Evolutionary conservation across 2,329 filamentous ascomycete genomes (phyloP).

Genomic region (Penicillium sp.): DNA sequence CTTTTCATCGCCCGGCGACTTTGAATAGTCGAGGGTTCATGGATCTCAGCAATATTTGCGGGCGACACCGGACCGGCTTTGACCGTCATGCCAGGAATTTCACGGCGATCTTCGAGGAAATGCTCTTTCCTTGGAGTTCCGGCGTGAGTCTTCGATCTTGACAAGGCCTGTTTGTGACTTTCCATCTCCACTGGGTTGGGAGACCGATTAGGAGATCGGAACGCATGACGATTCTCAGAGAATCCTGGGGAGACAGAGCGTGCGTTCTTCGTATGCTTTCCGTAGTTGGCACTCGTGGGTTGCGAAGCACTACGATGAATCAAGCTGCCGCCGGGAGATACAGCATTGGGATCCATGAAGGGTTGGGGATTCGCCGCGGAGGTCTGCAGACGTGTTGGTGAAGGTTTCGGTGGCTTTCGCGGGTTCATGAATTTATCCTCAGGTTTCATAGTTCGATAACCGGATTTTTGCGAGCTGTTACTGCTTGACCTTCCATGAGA

Average conservation of each 20-base stretch:
- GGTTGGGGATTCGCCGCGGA: conserved; percentile 36
- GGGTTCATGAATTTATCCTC: conserved; percentile 72
- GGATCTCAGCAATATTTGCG: conserved; percentile 4
- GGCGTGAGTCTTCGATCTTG: conserved; percentile 7
- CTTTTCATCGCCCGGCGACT: conserved; percentile 37
- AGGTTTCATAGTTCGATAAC: conserved; percentile 74
- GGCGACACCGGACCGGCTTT: conserved; percentile 8
- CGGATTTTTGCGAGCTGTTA: conserved; percentile 56
- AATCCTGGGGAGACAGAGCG: conserved; percentile 40
- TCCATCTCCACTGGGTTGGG: conserved; percentile 1
- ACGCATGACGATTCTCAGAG: conserved; percentile 38
- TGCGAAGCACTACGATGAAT: conserved; percentile 35
- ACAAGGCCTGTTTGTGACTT: conserved; percentile 6
- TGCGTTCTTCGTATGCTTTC: conserved; percentile 26
- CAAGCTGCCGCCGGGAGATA: conserved; percentile 26
- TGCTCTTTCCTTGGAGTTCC: conserved; percentile 2
- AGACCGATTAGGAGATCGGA: conserved; percentile 21
- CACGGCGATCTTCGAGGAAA: conserved; percentile 8
- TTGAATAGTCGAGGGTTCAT: conserved; percentile 32
- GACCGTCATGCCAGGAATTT: conserved; percentile 16
- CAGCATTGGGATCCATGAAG: conserved; percentile 25
- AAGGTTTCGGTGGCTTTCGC: conserved; percentile 55
- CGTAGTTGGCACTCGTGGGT: conserved; percentile 28
- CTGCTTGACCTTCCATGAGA: conserved; percentile 63
- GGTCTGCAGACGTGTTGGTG: conserved; percentile 46